Base-by-base conservation (phyloP, 169 alveolate genomes). In the Amoebophrya sp. region DNA sequence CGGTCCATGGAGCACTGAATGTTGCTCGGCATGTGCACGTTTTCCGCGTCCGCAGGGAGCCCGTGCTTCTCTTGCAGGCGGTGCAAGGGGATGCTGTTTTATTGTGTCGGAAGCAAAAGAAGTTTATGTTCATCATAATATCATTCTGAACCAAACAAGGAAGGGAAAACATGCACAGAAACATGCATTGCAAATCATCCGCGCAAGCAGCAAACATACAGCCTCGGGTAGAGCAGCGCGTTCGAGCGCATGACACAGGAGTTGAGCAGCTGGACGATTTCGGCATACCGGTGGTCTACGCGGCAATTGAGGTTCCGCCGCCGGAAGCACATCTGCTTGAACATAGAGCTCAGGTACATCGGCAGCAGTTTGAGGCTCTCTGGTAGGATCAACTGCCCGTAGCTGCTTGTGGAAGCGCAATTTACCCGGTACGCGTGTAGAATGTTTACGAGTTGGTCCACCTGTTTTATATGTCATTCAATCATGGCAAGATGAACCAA, bases 1-100 rank as follows among this genome's bases (percentile, higher is more conserved):
- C 83, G 83, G 32, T 66, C 83, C 83, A 66, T 66, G 83, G 83
- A 66, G 83, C 83, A 66, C 83, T 66, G 83, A 66, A 66, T 66
- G 83, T 66, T 66, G 38, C 32, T 25, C 7, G 83, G 83, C 83
- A 66, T 66, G 18, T 66, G 35, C 35, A 66, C 83, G 83, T 66
- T 66, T 25, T 66, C 83, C 7, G 1, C 83, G 35, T 66, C 83
- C 35, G 83, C 83, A 18, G 83, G 38, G 32, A 66, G 35, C 7
- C 83, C 83, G 83, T 66, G 83, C 83, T 66, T 66, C 83, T 66
- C 83, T 66, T 66, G 83, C 2, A 66, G 35, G 38, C 83, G 83
- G 83, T 66, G 83, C 32, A 66, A 25, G 83, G 83, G 38, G 32
- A 66, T n/a, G 35, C 83, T 66, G 83, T 18, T 7, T n/a, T n/a